phyloP scores from a whole-genome alignment of 345 rosid genomes.

The Salix arbutifolia region DNA sequence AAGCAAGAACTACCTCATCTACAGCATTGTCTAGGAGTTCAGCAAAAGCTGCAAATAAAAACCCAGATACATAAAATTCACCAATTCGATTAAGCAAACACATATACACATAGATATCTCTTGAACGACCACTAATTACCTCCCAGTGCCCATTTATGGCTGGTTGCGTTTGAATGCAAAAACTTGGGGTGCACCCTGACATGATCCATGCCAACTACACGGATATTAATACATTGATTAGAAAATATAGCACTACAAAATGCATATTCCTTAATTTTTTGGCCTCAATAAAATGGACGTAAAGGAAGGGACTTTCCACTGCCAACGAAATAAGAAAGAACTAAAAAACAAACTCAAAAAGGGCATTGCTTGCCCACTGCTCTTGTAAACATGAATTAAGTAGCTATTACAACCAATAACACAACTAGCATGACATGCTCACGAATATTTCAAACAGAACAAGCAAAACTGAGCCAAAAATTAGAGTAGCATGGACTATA shows the following conservation, averaged over 20 bases:
- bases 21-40: constrained; percentile 83
- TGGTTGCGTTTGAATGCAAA: constrained; percentile 90
- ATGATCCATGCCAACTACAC: constrained; percentile 76
- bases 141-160: constrained; percentile 98
- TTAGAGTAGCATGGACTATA: too few relatives aligned
- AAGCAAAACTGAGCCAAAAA: too few relatives aligned
- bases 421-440: too few relatives aligned
- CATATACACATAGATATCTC: neutral
- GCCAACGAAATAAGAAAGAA: too few relatives aligned
- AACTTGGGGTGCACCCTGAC: constrained; percentile 92
- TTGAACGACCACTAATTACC: constrained; percentile 33
- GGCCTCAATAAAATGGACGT: neutral
- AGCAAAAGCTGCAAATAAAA: constrained; percentile 59
- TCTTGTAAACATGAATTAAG: too few relatives aligned
- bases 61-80: neutral
- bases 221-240: too few relatives aligned
- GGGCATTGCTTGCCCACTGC: too few relatives aligned
- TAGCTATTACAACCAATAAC: too few relatives aligned
- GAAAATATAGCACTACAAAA: neutral
- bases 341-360: too few relatives aligned
- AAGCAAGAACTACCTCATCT: constrained; percentile 57
- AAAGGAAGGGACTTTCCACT: neutral
- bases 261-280: neutral
- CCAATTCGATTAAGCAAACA: too few relatives aligned
- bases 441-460: too few relatives aligned